Conservation (phyloP, 148 eudicot genomes). For the Rhododendron williamsianum region DNA sequence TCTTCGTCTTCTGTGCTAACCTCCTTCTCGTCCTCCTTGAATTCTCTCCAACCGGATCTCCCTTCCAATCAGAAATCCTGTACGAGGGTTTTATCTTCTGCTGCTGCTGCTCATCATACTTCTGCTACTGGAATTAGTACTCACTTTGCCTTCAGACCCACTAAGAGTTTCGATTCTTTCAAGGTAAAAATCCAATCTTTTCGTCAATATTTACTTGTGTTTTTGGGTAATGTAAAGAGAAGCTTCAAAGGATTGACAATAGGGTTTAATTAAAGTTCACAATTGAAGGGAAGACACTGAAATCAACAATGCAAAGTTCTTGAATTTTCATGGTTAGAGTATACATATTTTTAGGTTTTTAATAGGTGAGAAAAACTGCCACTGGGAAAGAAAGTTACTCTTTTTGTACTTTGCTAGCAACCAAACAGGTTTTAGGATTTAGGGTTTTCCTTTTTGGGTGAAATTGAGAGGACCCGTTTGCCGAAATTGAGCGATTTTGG, state of each 20-base stretch:
- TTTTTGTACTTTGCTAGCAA: neutral
- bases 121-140: conserved; percentile 18
- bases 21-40: conserved; percentile 23
- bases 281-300: neutral
- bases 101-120: conserved; percentile 1
- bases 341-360: neutral
- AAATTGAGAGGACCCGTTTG: neutral
- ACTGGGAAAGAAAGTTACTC: neutral
- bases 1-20: conserved; percentile 27
- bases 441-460: neutral
- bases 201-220: neutral
- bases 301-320: neutral
- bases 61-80: conserved; percentile 16
- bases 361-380: neutral
- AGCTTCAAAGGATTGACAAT: neutral
- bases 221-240: neutral
- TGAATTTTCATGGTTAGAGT: neutral
- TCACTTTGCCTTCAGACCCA: conserved; percentile 22
- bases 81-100: conserved; percentile 19
- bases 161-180: conserved; percentile 27
- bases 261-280: neutral
- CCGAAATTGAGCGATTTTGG: neutral
- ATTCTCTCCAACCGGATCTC: conserved; percentile 20
- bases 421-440: neutral
- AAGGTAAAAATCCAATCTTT: conserved; percentile 27